A percentile compares a stretch with the other conserved stretches of the same genome.
phyloP scores from a whole-genome alignment of 768 basidiomycete genomes.

The Heimioporus sp. region DNA sequence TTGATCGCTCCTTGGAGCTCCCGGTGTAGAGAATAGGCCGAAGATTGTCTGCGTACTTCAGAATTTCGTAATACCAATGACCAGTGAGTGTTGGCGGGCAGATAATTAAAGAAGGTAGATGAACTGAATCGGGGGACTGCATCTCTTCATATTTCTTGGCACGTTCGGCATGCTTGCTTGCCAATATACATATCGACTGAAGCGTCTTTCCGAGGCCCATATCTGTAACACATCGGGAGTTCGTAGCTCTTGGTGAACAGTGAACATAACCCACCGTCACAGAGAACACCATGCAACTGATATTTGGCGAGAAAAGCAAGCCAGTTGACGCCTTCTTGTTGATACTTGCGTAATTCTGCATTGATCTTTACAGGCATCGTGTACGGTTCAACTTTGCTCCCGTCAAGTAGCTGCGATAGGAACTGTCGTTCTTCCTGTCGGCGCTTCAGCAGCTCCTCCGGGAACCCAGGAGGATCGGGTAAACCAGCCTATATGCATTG shows the following conservation, averaged over 20 bases:
- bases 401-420: slow-evolving; percentile 90
- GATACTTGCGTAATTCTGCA: slow-evolving; percentile 94
- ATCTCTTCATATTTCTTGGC: slow-evolving; percentile 63
- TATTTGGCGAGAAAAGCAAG: slow-evolving; percentile 97
- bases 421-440: slow-evolving; percentile 89
- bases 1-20: slow-evolving; percentile 74
- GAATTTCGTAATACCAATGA: slow-evolving; percentile 98
- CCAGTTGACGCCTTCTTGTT: slow-evolving; percentile 99
- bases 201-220: slow-evolving; percentile 99
- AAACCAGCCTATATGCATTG: slow-evolving; percentile 69
- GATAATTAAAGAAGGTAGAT: slow-evolving; percentile 90
- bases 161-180: slow-evolving; percentile 91
- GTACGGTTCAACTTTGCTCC: slow-evolving; percentile 91
- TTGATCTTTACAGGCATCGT: slow-evolving; percentile 83
- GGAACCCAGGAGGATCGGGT: slow-evolving; percentile 94
- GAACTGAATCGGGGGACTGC: slow-evolving; percentile 70
- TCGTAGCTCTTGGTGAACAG: slow-evolving; percentile 14
- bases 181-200: slow-evolving; percentile 95
- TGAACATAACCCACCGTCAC: slow-evolving; percentile 67
- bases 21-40: slow-evolving; percentile 88
- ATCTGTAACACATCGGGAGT: slow-evolving; percentile 46
- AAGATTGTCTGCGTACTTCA: slow-evolving; percentile 86
- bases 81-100: slow-evolving; percentile 98
- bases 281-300: slow-evolving; percentile 95
- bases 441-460: slow-evolving; percentile 80